Base-by-base conservation (phyloP, 495 filamentous ascomycete species). In the Collariella sp. region DNA sequence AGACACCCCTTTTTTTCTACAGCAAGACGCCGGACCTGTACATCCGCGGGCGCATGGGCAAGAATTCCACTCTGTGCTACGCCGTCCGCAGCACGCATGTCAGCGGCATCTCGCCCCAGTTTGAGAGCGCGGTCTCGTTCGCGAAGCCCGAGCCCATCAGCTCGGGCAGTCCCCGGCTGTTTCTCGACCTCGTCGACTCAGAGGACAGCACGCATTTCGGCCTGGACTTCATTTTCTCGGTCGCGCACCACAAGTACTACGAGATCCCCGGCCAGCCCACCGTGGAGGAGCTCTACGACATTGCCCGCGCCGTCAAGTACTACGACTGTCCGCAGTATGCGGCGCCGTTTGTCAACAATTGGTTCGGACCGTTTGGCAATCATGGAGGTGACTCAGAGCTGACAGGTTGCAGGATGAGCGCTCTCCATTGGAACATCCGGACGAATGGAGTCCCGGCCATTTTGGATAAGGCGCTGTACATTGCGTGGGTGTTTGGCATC, bases 161-260 rank as follows among this genome's bases (percentile, higher is more conserved):
- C 26, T 31, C 26, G 4, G 26, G 26, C 5, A 31, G 26, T 4
- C 4, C 26, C 26, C 4, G 9, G 26, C 26, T 31, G 5, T 31
- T 31, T 5, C 26, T 31, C 26, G 26, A 31, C 26, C 26, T 31
- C 26, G 9, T 9, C 26, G 26, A 31, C 9, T 31, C 26, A 31
- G n/a, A 31, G 26, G 5, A 31, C 26, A 58, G 56, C 35, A 6
- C 58, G 16, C 19, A 20, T 0, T 40, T 33, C 11, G 63, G 63
- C 10, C 33, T 66, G 15, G 56, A 63, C 20, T 10, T 63, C 7
- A n/a, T 63, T n/a, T 55, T 66, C 34, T 61, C 58, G 0, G 50
- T 66, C 24, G 44, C 53, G 9, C 63, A 66, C 23, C 57, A 54
- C 48, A 63, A 66, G 52, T 66, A 50, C 29, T 55, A 61, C 22